These are phyloP conservation scores for Tilletia indica DNA, from an alignment of 1,284 basidiomycete species.

Conservation along the genomic window DNA sequence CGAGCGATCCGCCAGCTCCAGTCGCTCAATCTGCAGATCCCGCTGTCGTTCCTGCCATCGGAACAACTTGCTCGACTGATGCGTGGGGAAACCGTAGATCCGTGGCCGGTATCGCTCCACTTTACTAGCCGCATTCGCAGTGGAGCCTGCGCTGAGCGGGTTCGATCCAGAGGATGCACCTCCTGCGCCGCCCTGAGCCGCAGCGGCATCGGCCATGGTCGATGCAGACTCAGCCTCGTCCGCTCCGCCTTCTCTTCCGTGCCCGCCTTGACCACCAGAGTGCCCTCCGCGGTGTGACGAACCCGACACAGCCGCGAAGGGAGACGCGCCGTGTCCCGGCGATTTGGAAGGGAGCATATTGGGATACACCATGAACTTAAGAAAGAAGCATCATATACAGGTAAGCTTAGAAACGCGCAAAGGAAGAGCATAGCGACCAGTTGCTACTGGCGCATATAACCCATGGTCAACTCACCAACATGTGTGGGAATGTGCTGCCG, in stretches of 20 bases:
- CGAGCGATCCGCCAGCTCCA: constrained; percentile 35
- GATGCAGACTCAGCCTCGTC: background rate
- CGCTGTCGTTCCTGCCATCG: constrained; percentile 51
- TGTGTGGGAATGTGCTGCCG: constrained; percentile 54
- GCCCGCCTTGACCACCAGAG: constrained; percentile 39
- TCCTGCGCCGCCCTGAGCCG: constrained; percentile 4
- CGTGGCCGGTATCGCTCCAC: constrained; percentile 52
- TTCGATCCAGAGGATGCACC: constrained; percentile 21
- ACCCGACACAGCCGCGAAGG: constrained; percentile 36
- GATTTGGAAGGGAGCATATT: constrained; percentile 64
- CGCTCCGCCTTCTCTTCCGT: background rate
- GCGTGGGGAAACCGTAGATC: constrained; percentile 55
- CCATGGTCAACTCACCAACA: constrained; percentile 37
- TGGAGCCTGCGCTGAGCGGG: constrained; percentile 16
- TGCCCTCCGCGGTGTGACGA: constrained; percentile 23
- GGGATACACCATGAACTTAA: constrained; percentile 69
- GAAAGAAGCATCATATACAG: background rate
- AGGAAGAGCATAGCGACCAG: constrained; percentile 60
- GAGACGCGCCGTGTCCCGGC: constrained; percentile 35
- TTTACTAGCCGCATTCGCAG: constrained; percentile 29
- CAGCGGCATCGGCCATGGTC: background rate
- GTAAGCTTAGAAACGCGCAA: constrained; percentile 58
- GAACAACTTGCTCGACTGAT: constrained; percentile 51
- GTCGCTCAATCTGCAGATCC: constrained; percentile 39
- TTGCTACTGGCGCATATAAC: background rate